Conservation (phyloP, 495 filamentous ascomycete species). For the Neurospora sp. region DNA sequence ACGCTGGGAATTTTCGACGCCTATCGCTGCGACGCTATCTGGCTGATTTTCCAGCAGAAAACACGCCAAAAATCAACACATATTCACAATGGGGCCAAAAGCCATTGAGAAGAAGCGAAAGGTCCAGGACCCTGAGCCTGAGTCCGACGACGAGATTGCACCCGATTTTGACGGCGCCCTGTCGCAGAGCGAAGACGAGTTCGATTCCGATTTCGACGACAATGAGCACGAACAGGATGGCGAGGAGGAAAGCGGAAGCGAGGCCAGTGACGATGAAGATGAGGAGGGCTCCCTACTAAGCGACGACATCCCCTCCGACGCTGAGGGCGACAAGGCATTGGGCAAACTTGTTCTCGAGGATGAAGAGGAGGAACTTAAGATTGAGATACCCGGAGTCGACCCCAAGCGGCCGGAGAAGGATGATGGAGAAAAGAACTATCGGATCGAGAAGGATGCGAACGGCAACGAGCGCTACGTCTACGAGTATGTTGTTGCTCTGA, state of each 20-base stretch:
- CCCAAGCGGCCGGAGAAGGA: slow-evolving; percentile 17
- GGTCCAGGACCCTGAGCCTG: slow-evolving; percentile 21
- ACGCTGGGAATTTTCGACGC: slow-evolving; percentile 10
- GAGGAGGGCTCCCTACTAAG: slow-evolving; percentile 43
- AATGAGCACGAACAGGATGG: slow-evolving; percentile 13
- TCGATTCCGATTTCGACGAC: slow-evolving; percentile 10
- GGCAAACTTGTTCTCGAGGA: slow-evolving; percentile 17
- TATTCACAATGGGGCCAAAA: slow-evolving; percentile 29
- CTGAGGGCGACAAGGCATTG: slow-evolving; percentile 31
- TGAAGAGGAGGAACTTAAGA: slow-evolving; percentile 14
- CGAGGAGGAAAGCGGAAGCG: slow-evolving; percentile 5
- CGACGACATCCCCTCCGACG: slow-evolving; percentile 48
- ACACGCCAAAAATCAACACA: slow-evolving; percentile 9
- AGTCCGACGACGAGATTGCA: slow-evolving; percentile 23
- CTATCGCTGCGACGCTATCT: background rate
- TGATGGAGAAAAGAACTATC: slow-evolving; percentile 44
- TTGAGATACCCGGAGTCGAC: slow-evolving; percentile 25
- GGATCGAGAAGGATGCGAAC: slow-evolving; percentile 45
- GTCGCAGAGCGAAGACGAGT: slow-evolving; percentile 24
- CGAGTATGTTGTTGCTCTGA: slow-evolving; percentile 24
- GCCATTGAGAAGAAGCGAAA: slow-evolving; percentile 35
- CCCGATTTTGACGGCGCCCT: slow-evolving; percentile 24
- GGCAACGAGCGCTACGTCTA: slow-evolving; percentile 47
- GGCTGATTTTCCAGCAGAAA: slow-evolving; percentile 2
- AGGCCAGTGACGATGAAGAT: slow-evolving; percentile 31